Evolutionary conservation across 1,139 yeast genomes (phyloP).

Genomic region (Diutina catenulata): DNA sequence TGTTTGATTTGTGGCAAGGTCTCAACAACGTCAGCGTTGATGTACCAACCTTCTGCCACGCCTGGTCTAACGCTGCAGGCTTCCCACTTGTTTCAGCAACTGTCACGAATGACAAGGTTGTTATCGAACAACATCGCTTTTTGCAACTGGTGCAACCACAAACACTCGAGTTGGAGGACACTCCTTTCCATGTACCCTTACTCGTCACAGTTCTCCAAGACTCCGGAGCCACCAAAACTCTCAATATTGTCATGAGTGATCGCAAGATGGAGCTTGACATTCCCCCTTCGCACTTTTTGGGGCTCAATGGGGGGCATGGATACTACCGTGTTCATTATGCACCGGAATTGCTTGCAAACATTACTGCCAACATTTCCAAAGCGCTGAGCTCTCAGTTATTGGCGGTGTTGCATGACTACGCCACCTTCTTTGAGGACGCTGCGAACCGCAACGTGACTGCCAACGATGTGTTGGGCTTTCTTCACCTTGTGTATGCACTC

Average conservation of each 20-base stretch:
- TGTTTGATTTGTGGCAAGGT: slow-evolving; percentile 45
- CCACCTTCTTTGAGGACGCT: slow-evolving; percentile 15
- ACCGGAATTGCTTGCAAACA: slow-evolving; percentile 8
- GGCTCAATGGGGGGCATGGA: slow-evolving; percentile 7
- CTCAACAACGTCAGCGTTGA: slow-evolving; percentile 23
- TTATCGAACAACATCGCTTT: slow-evolving; percentile 43
- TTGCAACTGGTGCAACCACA: background rate
- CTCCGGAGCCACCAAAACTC: slow-evolving; percentile 17
- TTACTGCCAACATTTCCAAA: slow-evolving; percentile 12
- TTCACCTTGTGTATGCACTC: background rate
- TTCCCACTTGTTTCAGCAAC: slow-evolving; percentile 40
- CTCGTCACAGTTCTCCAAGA: slow-evolving; percentile 24
- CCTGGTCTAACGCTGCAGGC: slow-evolving; percentile 52
- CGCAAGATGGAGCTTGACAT: slow-evolving; percentile 27
- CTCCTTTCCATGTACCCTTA: slow-evolving; percentile 42
- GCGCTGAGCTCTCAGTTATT: slow-evolving; percentile 19
- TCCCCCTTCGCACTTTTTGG: slow-evolving; percentile 12
- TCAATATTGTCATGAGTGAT: slow-evolving; percentile 36
- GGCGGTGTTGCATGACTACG: slow-evolving; percentile 26
- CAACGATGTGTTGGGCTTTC: slow-evolving; percentile 1
- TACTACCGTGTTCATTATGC: slow-evolving; percentile 2
- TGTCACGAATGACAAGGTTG: slow-evolving; percentile 16
- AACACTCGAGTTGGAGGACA: slow-evolving; percentile 14
- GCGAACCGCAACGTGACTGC: background rate
- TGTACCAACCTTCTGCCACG: slow-evolving; percentile 31